Percentiles rank a stretch among this genome's conserved stretches.
Evolutionary conservation across 352 stramenopile genomes (phyloP).

Genomic region (Globisporangium paddicum): DNA sequence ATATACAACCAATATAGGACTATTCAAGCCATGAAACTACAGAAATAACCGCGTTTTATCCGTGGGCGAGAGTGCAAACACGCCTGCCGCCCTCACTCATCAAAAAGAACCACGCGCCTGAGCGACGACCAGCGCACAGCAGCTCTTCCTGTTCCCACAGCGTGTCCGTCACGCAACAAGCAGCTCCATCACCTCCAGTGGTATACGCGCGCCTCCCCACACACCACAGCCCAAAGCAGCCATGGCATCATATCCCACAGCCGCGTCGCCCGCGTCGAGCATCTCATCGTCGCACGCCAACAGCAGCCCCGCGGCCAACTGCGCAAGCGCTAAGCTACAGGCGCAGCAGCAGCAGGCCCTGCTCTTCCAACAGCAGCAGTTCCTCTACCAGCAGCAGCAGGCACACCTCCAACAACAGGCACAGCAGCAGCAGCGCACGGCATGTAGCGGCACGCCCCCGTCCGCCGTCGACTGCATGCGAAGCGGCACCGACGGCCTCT

Average conservation of each 20-base stretch:
- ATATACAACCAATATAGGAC: no score
- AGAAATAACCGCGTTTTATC: neutral
- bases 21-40: neutral
- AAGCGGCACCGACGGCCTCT: conserved; percentile 5
- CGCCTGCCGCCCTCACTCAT: neutral
- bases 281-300: conserved; percentile 14
- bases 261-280: conserved; percentile 4
- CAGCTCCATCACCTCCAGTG: neutral
- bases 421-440: conserved; percentile 7
- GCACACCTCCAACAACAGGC: conserved; percentile 9
- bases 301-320: neutral
- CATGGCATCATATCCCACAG: conserved; percentile 25
- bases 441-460: neutral
- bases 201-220: neutral
- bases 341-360: conserved; percentile 11
- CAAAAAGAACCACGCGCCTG: neutral
- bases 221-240: neutral
- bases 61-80: neutral
- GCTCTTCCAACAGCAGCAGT: conserved; percentile 7
- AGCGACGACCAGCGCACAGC: neutral
- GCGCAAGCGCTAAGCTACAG: conserved; percentile 17
- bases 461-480: neutral
- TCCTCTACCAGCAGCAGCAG: conserved; percentile 9
- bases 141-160: neutral
- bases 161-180: neutral